phyloP scores from a whole-genome alignment of 306 rosid species.

The Gynostemma pentaphyllum region DNA sequence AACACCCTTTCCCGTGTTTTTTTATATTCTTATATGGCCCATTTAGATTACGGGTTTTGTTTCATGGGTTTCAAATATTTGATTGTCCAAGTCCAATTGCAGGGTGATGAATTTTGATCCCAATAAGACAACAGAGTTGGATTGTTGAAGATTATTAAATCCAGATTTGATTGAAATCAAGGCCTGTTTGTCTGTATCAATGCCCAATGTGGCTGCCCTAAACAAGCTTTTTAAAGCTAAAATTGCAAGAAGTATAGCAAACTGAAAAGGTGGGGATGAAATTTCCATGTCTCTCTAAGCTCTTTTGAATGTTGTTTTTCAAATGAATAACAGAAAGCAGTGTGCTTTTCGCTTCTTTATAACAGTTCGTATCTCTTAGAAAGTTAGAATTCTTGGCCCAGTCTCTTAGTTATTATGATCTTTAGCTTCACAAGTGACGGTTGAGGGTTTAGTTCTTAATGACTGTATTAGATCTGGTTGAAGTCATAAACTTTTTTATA shows the following conservation, averaged over 20 bases:
- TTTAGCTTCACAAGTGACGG: too few relatives aligned
- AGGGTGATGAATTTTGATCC: conserved; percentile 34
- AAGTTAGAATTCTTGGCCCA: too few relatives aligned
- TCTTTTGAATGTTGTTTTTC: not conserved
- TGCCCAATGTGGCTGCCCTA: conserved; percentile 12
- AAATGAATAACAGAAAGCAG: conserved; percentile 12
- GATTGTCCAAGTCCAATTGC: conserved; percentile 74
- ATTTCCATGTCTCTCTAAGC: not conserved
- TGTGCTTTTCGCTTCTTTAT: conserved; percentile 23
- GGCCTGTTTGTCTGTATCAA: conserved; percentile 45
- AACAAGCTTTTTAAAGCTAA: not conserved
- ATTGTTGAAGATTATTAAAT: conserved; percentile 10
- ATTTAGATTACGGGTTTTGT: conserved; percentile 48
- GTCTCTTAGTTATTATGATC: too few relatives aligned
- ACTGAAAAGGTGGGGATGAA: not conserved
- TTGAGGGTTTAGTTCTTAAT: too few relatives aligned
- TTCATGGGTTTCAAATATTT: conserved; percentile 66
- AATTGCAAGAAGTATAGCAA: not conserved
- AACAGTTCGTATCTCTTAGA: conserved; percentile 16
- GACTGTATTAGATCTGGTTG: too few relatives aligned
- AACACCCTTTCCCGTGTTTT: too few relatives aligned
- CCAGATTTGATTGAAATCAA: conserved; percentile 40
- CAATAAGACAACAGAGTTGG: conserved; percentile 21
- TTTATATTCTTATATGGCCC: too few relatives aligned
- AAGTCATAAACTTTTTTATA: too few relatives aligned